Conservation (phyloP, 2,329 filamentous ascomycete genomes). For the Xylariaceae sp. region DNA sequence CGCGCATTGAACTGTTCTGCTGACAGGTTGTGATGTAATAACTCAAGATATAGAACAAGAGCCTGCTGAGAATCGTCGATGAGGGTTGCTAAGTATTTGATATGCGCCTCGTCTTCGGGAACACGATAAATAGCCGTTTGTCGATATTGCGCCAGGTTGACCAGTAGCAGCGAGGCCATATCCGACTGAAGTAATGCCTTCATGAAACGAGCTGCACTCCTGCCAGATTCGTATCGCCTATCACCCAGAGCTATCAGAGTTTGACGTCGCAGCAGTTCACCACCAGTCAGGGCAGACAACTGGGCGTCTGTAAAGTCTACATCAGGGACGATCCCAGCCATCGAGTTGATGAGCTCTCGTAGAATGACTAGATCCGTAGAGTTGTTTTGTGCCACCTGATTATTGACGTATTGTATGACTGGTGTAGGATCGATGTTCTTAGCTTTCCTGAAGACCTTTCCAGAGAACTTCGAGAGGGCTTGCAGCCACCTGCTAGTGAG, state of each 20-base stretch:
- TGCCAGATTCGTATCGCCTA: slow-evolving; percentile 70
- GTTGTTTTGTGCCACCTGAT: slow-evolving; percentile 77
- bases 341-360: slow-evolving; percentile 82
- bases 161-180: slow-evolving; percentile 76
- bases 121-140: slow-evolving; percentile 78
- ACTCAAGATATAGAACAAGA: slow-evolving; percentile 82
- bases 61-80: slow-evolving; percentile 87
- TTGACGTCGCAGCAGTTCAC: slow-evolving; percentile 72
- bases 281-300: slow-evolving; percentile 82
- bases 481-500: slow-evolving; percentile 90
- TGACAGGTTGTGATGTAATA: slow-evolving; percentile 75
- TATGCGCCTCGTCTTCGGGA: slow-evolving; percentile 68
- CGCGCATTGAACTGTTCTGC: slow-evolving; percentile 72
- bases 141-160: slow-evolving; percentile 86
- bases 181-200: slow-evolving; percentile 72
- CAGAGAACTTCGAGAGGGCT: slow-evolving; percentile 84
- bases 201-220: slow-evolving; percentile 75
- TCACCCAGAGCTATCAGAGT: slow-evolving; percentile 79
- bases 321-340: slow-evolving; percentile 89
- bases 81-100: slow-evolving; percentile 84
- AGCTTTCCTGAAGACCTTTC: slow-evolving; percentile 84
- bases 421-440: slow-evolving; percentile 78
- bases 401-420: slow-evolving; percentile 82
- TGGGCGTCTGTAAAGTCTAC: slow-evolving; percentile 86
- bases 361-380: slow-evolving; percentile 88